Conservation (phyloP, 2,329 filamentous ascomycete genomes). For the Aspergillus fructus region DNA sequence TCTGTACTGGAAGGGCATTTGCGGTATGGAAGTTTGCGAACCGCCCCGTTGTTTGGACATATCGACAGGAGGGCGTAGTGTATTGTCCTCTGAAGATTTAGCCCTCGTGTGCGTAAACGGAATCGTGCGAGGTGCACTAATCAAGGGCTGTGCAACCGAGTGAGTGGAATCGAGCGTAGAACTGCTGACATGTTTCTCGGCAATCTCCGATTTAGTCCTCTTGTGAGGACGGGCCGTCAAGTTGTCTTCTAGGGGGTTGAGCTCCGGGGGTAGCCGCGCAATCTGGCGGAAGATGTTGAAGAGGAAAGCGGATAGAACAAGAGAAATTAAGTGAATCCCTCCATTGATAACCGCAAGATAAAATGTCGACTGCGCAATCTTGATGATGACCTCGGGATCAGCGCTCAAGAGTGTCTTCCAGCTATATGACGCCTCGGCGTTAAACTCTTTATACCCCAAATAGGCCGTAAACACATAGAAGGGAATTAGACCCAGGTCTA, state of each 20-base stretch:
- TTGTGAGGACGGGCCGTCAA: constrained; percentile 75
- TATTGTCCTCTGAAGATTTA: constrained; percentile 59
- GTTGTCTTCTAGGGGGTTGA: constrained; percentile 89
- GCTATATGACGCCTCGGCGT: constrained; percentile 34
- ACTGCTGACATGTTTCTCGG: constrained; percentile 62
- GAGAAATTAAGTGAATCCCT: constrained; percentile 68
- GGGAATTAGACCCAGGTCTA: constrained; percentile 66
- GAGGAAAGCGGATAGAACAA: constrained; percentile 72
- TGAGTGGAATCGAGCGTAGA: constrained; percentile 47
- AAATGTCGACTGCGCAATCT: constrained; percentile 67
- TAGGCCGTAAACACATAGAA: constrained; percentile 63
- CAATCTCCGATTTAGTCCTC: constrained; percentile 64
- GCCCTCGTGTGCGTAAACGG: constrained; percentile 79
- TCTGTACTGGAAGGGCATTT: constrained; percentile 29
- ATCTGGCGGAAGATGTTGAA: constrained; percentile 80
- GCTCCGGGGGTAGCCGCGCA: constrained; percentile 77
- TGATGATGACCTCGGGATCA: constrained; percentile 54
- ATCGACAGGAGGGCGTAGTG: constrained; percentile 53
- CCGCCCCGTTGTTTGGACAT: constrained; percentile 49
- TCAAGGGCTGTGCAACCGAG: constrained; percentile 42
- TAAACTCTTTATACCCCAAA: constrained; percentile 53
- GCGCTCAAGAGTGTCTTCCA: constrained; percentile 69
- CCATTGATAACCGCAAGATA: constrained; percentile 64
- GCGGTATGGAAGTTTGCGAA: constrained; percentile 43
- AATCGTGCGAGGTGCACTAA: constrained; percentile 53